Conservation (phyloP, 305 asterid species). For the Petunia hybrid region DNA sequence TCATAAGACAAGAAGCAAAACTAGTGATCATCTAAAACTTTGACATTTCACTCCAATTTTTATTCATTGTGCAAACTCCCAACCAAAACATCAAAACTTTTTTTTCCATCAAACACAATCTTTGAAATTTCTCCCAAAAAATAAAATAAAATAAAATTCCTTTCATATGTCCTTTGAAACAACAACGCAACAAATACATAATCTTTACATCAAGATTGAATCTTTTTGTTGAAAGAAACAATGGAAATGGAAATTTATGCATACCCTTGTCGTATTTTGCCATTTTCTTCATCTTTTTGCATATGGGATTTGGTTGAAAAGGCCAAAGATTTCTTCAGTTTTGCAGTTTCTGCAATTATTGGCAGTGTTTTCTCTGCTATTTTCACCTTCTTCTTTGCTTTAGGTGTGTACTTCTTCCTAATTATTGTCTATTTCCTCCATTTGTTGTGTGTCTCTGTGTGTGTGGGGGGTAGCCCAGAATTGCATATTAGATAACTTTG, state of each 20-base stretch:
- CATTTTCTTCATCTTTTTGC: conserved; percentile 52
- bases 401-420: conserved; percentile 55
- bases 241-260: conserved; percentile 67
- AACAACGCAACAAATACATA: no score
- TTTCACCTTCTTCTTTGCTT: conserved; percentile 88
- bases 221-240: not conserved
- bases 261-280: conserved; percentile 66
- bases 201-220: not conserved
- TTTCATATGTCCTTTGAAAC: no score
- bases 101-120: no score
- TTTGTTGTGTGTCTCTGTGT: not conserved
- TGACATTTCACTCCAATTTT: not conserved
- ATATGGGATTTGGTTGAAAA: conserved; percentile 56
- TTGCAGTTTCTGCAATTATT: conserved; percentile 71
- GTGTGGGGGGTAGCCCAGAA: not conserved
- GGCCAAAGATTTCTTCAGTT: conserved; percentile 69
- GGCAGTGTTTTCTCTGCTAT: conserved; percentile 88
- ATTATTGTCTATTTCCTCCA: not conserved
- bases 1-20: not conserved
- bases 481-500: not conserved
- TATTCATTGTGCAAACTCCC: not conserved
- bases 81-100: not conserved
- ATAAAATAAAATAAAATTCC: no score
- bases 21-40: conserved; percentile 7
- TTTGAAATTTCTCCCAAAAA: no score